Conservation (phyloP, 23 red algal genomes). For the Gracilariopsis chorda region DNA sequence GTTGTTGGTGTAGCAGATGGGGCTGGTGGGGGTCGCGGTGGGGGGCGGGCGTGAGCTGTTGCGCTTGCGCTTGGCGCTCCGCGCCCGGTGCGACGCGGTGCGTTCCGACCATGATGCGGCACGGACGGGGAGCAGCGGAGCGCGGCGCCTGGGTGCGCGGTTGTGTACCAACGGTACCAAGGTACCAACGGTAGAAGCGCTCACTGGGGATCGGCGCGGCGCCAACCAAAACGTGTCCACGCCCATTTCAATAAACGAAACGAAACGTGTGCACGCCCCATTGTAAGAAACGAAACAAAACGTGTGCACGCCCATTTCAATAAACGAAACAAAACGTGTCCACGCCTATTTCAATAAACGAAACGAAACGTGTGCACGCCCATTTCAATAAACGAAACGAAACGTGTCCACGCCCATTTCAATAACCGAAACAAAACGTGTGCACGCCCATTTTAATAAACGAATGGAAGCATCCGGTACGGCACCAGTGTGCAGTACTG, state of each 20-base stretch:
- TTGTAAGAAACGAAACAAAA: no score
- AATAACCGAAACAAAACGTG: not conserved
- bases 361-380: no score
- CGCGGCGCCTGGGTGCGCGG: not conserved
- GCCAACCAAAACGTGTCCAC: not conserved
- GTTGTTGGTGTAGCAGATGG: not conserved
- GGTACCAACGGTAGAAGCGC: constrained; percentile 8
- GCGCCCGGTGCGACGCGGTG: not conserved
- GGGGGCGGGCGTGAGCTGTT: not conserved
- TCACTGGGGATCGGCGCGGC: not conserved
- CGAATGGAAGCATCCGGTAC: constrained; percentile 51
- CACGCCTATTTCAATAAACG: no score
- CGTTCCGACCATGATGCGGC: not conserved
- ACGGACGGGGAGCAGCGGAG: not conserved
- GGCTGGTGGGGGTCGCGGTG: not conserved
- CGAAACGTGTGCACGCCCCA: no score
- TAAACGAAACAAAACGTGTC: not conserved
- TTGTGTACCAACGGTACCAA: no score
- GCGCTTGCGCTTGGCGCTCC: not conserved
- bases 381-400: no score
- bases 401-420: no score
- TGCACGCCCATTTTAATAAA: constrained; percentile 70
- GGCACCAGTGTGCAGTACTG: constrained; percentile 92
- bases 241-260: no score
- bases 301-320: no score